Conservation (phyloP, 2,329 filamentous ascomycete genomes). For the Trichoderma oligosporum region DNA sequence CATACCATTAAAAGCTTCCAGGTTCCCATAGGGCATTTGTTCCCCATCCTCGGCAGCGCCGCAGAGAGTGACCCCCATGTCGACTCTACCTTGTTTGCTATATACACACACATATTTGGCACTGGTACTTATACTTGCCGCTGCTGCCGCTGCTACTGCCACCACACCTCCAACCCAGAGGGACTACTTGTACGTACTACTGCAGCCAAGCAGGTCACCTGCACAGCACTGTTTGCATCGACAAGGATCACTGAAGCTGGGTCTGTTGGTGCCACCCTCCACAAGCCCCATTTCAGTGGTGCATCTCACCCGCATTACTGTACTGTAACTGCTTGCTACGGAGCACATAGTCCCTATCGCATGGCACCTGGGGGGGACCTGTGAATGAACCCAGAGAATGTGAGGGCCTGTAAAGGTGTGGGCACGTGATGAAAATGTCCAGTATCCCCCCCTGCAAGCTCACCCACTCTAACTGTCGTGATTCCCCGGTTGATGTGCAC, state of each 20-base stretch:
- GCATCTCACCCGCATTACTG: constrained; percentile 6
- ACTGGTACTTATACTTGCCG: not conserved
- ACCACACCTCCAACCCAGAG: constrained; percentile 5
- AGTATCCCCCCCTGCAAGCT: constrained; percentile 17
- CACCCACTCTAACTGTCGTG: constrained; percentile 14
- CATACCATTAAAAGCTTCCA: no score
- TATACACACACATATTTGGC: not conserved
- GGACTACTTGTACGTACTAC: no score
- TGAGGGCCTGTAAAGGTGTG: not conserved
- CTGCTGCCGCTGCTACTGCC: not conserved
- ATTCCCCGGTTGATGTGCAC: constrained; percentile 13
- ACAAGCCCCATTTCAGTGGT: not conserved
- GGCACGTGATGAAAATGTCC: constrained; percentile 17
- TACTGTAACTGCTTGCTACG: not conserved
- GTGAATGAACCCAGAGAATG: no score
- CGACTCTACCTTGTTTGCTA: no score
- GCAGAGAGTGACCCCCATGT: no score
- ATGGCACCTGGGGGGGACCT: not conserved
- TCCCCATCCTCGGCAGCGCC: no score
- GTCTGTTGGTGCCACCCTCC: constrained; percentile 2
- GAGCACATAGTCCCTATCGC: no score
- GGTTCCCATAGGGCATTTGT: no score
- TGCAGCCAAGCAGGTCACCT: constrained; percentile 24
- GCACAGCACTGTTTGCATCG: constrained; percentile 24
- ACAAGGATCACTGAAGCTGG: constrained; percentile 8